Evolutionary conservation across 2,329 filamentous ascomycete genomes (phyloP), one percentile per base, ranked within the genome.

Genomic region (Claviceps sp.): DNA sequence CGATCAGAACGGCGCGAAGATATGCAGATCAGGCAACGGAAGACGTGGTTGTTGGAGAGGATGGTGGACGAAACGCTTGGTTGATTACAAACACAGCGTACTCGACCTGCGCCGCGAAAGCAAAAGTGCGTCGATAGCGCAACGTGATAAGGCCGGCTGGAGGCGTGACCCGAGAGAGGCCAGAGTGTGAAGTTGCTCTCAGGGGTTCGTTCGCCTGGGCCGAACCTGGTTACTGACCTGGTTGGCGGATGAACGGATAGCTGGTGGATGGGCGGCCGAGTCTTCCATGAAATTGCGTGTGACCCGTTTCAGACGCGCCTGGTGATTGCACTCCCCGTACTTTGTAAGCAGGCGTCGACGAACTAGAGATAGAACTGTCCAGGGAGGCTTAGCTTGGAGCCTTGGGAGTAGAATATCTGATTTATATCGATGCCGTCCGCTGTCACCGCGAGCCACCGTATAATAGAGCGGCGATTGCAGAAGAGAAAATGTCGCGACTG

Each of bases 1-100:
- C 51, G 43, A 47, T 47, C 39, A 50, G 30, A 37, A 47, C 50
- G 51, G 44, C 54, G 54, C 46, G 51, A 51, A 37, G 51, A 38
- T 44, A 40, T 48, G 37, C 48, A 49, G 24, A 45, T 19, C 19
- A 53, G 16, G 16, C 16, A 22, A 30, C 26, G 22, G n/a, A 49
- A 46, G 7, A 51, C n/a, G 14, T 34, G 51, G 24, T 41, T 46
- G 17, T 52, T 30, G 47, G 44, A 19, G 26, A 45, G 14, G 11
- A 30, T 38, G 39, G 10, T 49, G 34, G 43, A 48, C 19, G 19
- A 26, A n/a, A 41, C 6, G 45, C 17, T 39, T 37, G 37, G 22
- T 51, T n/a, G 13, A 17, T 41, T n/a, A 40, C n/a, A 48, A 34
- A 24, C 44, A 40, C 40, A 50, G 53, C 30, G 50, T 50, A 34